phyloP scores from a whole-genome alignment of 2,329 filamentous ascomycete genomes.

The Boeremia exigua region DNA sequence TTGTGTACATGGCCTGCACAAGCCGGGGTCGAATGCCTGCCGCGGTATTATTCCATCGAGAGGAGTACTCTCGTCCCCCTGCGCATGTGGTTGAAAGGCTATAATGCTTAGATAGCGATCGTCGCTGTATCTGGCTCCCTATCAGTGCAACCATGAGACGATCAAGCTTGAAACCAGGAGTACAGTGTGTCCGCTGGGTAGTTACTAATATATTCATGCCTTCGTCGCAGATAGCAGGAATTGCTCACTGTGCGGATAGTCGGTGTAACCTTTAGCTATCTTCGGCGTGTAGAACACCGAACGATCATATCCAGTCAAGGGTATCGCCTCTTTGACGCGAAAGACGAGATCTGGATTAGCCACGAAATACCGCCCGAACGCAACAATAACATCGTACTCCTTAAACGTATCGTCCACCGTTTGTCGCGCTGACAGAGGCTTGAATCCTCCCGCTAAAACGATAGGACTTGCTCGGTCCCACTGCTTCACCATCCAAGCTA shows the following conservation, averaged over 20 bases:
- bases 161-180: too few relatives aligned
- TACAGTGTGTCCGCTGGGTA: too few relatives aligned
- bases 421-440: constrained; percentile 39
- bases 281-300: constrained; percentile 19
- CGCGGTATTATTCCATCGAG: not conserved
- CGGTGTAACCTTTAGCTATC: constrained; percentile 19
- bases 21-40: constrained; percentile 1
- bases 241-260: constrained; percentile 19
- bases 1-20: constrained; percentile 3
- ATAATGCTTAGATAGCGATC: too few relatives aligned
- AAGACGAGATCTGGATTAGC: constrained; percentile 55
- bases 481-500: constrained; percentile 19
- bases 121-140: too few relatives aligned
- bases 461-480: constrained; percentile 30
- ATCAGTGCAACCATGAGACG: too few relatives aligned
- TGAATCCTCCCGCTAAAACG: constrained; percentile 50
- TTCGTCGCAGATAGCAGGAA: constrained; percentile 5
- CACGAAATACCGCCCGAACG: constrained; percentile 55
- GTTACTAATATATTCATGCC: not conserved
- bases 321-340: constrained; percentile 48
- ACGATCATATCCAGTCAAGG: constrained; percentile 50
- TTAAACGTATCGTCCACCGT: constrained; percentile 47
- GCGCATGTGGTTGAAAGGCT: too few relatives aligned
- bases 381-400: constrained; percentile 37
- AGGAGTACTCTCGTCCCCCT: too few relatives aligned